phyloP scores from a whole-genome alignment of 306 rosid species.

The Geum urbanum region DNA sequence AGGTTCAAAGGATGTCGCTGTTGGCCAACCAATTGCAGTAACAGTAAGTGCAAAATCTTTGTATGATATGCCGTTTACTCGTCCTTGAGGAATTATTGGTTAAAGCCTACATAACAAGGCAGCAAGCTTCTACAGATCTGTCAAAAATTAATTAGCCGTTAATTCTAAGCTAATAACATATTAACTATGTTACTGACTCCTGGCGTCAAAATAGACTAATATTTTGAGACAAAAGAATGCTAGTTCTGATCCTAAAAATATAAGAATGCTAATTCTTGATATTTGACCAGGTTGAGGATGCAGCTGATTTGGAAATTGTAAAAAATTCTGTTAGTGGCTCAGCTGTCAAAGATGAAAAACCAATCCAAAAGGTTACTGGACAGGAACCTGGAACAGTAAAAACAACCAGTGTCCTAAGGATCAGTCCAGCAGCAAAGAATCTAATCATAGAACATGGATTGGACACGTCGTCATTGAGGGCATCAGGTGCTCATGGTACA shows the following conservation, averaged over 20 bases:
- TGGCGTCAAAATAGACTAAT: neutral
- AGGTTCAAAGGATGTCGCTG: constrained; percentile 89
- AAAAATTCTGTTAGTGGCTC: constrained; percentile 53
- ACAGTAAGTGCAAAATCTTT: constrained; percentile 60
- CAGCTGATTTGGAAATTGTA: constrained; percentile 64
- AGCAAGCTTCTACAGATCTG: neutral
- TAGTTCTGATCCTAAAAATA: neutral
- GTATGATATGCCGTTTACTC: constrained; percentile 18
- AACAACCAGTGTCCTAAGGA: constrained; percentile 45
- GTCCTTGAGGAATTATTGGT: constrained; percentile 9
- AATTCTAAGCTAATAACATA: neutral
- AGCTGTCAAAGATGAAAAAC: constrained; percentile 48
- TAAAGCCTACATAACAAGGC: neutral
- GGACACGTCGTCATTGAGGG: constrained; percentile 63
- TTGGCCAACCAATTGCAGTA: constrained; percentile 93
- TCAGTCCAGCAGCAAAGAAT: constrained; percentile 92
- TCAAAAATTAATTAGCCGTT: constrained; percentile 9
- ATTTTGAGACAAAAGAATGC: no score
- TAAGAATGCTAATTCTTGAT: constrained; percentile 25
- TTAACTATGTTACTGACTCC: neutral
- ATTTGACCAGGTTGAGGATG: constrained; percentile 77
- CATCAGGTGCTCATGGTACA: constrained; percentile 81
- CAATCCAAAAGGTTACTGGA: constrained; percentile 36
- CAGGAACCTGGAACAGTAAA: constrained; percentile 39
- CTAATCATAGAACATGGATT: constrained; percentile 73